Conservation (phyloP, 148 eudicot species). For the Rhododendron kiyosumense region DNA sequence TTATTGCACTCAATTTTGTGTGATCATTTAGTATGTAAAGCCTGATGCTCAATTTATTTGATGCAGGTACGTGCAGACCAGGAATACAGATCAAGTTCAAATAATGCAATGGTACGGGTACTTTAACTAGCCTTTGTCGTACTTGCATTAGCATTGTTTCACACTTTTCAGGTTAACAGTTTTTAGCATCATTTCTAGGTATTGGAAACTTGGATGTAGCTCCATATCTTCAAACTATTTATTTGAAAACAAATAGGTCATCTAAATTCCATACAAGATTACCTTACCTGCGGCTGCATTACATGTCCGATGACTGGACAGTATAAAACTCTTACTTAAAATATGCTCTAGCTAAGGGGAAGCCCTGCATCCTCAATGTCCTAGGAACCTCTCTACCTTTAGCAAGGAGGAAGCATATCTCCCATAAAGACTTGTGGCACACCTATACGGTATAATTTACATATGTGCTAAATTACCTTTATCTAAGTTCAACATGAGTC, state of each 20-base stretch:
- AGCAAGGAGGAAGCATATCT: background rate
- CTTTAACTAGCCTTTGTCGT: background rate
- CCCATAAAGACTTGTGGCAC: background rate
- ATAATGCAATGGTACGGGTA: background rate
- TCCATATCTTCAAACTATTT: background rate
- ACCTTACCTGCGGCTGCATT: background rate
- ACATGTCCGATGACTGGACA: background rate
- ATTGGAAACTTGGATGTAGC: background rate
- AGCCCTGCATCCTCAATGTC: background rate
- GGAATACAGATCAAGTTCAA: background rate
- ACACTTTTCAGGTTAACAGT: background rate
- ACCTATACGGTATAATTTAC: background rate
- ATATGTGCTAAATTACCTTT: background rate
- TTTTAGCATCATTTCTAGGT: background rate
- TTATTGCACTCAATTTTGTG: background rate
- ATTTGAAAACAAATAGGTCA: background rate
- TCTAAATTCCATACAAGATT: background rate
- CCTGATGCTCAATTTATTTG: background rate
- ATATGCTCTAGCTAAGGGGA: background rate
- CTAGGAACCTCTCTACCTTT: background rate
- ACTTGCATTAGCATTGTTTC: background rate
- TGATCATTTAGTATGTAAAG: background rate
- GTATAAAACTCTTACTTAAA: background rate
- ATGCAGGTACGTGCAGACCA: background rate
- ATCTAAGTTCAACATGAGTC: conserved; percentile 43